phyloP scores from a whole-genome alignment of 495 filamentous ascomycete genomes.

The Parachaetomium inaequale region DNA sequence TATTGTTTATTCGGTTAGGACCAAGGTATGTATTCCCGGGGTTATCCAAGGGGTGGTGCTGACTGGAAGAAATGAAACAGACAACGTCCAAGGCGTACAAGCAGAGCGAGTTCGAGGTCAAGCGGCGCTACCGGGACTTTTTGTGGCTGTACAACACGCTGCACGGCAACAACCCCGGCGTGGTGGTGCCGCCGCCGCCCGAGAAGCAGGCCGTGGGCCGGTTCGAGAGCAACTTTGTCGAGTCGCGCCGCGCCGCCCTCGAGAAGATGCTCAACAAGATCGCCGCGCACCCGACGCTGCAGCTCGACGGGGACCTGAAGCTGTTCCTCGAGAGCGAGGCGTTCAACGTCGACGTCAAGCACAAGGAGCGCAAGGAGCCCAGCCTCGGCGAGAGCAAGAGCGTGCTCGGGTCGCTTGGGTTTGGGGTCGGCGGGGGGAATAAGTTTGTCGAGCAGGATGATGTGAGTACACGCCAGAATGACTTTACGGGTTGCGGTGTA shows the following conservation, averaged over 20 bases:
- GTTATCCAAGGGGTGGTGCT: background rate
- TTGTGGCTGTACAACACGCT: slow-evolving; percentile 94
- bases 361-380: slow-evolving; percentile 90
- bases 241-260: slow-evolving; percentile 80
- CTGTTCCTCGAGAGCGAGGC: slow-evolving; percentile 94
- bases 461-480: slow-evolving; percentile 51
- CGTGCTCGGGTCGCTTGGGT: slow-evolving; percentile 79
- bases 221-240: slow-evolving; percentile 96
- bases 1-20: slow-evolving; percentile 93
- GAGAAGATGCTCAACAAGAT: slow-evolving; percentile 98
- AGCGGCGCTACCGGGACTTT: slow-evolving; percentile 91
- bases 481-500: background rate
- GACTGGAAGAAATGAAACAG: slow-evolving; percentile 40
- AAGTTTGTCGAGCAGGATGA: slow-evolving; percentile 99
- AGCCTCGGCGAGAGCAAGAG: slow-evolving; percentile 86
- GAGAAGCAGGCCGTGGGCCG: slow-evolving; percentile 97
- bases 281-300: slow-evolving; percentile 82
- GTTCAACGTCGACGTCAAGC: slow-evolving; percentile 94
- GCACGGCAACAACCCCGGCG: slow-evolving; percentile 89
- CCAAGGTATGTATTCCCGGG: slow-evolving; percentile 61
- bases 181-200: slow-evolving; percentile 92
- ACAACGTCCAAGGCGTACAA: slow-evolving; percentile 95
- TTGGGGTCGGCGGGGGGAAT: slow-evolving; percentile 64
- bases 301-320: slow-evolving; percentile 91
- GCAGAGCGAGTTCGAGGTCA: slow-evolving; percentile 84